A percentile compares a stretch with the other conserved stretches of the same genome.
Evolutionary conservation across 352 stramenopile species (phyloP).

Genomic region (Phytopythium boreale): DNA sequence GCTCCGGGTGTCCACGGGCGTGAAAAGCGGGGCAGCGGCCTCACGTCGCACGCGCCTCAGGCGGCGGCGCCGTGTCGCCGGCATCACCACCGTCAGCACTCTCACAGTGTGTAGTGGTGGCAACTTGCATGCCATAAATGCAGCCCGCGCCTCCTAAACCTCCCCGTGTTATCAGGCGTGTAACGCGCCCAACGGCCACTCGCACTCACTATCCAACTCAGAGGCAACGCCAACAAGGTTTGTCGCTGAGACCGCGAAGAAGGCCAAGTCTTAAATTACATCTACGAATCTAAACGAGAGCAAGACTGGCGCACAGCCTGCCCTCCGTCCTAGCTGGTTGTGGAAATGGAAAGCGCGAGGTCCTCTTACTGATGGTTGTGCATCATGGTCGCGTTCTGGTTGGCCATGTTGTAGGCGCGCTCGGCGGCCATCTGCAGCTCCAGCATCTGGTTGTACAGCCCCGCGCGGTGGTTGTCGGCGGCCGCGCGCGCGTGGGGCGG

Average conservation of each 20-base stretch:
- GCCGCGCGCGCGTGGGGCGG: background rate
- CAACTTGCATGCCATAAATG: no score
- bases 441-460: slow-evolving; percentile 78
- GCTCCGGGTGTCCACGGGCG: no score
- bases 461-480: slow-evolving; percentile 22
- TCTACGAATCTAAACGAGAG: background rate
- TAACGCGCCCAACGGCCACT: no score
- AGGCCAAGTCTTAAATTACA: background rate
- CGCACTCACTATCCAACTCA: no score
- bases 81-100: background rate
- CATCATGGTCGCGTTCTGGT: slow-evolving; percentile 67
- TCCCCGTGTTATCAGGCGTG: no score
- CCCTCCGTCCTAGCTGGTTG: background rate
- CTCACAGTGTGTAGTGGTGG: no score
- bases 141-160: no score
- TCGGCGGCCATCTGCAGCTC: slow-evolving; percentile 71
- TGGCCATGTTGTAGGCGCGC: slow-evolving; percentile 62
- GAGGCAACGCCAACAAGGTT: no score
- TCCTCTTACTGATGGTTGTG: slow-evolving; percentile 17
- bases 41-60: background rate
- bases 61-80: background rate
- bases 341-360: background rate
- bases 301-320: background rate
- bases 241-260: no score
- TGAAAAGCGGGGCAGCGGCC: no score